Conservation (phyloP, 1,139 yeast species). For the Pneumocystis jirovecii region DNA sequence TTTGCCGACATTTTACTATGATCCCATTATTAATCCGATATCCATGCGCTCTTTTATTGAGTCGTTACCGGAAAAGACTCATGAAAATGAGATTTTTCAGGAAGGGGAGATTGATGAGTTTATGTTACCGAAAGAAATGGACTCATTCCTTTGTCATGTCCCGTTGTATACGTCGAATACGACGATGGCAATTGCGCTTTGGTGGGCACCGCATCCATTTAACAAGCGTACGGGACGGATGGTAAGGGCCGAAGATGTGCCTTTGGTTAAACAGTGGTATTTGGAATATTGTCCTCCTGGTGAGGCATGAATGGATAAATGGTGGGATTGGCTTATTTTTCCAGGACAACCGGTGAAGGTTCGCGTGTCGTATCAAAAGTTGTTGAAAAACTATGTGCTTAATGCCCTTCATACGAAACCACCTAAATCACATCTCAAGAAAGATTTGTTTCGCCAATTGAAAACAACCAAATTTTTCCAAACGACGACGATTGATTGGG, state of each 20-base stretch:
- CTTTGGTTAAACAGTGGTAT: conserved; percentile 73
- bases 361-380: conserved; percentile 72
- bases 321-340: background rate
- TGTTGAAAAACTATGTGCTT: conserved; percentile 56
- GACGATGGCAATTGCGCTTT: conserved; percentile 45
- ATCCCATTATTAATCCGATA: conserved; percentile 43
- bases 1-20: conserved; percentile 43
- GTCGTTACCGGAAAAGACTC: conserved; percentile 17
- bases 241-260: conserved; percentile 79
- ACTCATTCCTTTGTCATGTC: conserved; percentile 37
- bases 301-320: background rate
- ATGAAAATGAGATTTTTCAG: conserved; percentile 17
- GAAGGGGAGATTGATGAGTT: conserved; percentile 27
- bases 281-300: conserved; percentile 48
- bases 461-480: conserved; percentile 77
- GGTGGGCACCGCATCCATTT: conserved; percentile 78
- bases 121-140: conserved; percentile 28
- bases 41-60: conserved; percentile 26
- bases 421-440: conserved; percentile 33
- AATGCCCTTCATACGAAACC: conserved; percentile 48
- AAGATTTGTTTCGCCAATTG: conserved; percentile 50
- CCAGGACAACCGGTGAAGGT: conserved; percentile 48
- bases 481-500: conserved; percentile 90
- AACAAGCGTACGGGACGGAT: conserved; percentile 56
- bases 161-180: conserved; percentile 36